Conservation (phyloP, 441 rosid species). For the Syzygium syzygioides region DNA sequence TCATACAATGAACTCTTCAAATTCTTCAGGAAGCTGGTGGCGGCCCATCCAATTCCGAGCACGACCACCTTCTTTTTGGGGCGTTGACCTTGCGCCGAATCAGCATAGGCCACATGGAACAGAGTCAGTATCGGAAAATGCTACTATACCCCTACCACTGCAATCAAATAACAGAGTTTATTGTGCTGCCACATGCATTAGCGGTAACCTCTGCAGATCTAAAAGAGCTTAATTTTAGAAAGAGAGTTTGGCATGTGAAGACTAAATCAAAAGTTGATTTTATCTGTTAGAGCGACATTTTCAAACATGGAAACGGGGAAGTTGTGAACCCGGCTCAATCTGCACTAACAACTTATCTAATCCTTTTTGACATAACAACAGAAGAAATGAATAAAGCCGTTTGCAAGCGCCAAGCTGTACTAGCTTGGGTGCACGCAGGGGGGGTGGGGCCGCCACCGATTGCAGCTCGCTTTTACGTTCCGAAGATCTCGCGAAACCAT, state of each 20-base stretch:
- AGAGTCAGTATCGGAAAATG: slow-evolving; percentile 24
- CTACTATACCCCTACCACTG: slow-evolving; percentile 44
- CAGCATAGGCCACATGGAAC: not conserved
- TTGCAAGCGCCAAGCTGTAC: not conserved
- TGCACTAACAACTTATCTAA: not conserved
- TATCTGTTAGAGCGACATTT: not conserved
- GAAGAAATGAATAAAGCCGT: not conserved
- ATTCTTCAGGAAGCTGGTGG: slow-evolving; percentile 62
- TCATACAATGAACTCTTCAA: slow-evolving; percentile 57
- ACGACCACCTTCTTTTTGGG: slow-evolving; percentile 44
- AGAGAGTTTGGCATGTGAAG: not conserved
- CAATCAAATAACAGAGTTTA: not conserved
- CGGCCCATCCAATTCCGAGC: slow-evolving; percentile 80
- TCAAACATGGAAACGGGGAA: not conserved
- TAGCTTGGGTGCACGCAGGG: not conserved
- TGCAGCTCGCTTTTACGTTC: not conserved
- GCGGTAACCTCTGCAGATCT: not conserved
- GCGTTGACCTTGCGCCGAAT: slow-evolving; percentile 18
- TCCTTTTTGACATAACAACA: not conserved
- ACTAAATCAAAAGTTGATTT: not conserved
- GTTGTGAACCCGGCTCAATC: not conserved
- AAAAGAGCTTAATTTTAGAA: not conserved
- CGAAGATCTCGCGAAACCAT: not conserved
- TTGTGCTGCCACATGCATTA: not conserved
- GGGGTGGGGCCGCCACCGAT: not conserved